These are phyloP conservation scores for Pleurotus citrinopileatus DNA, from an alignment of 768 basidiomycete genomes.

Conservation along the genomic window DNA sequence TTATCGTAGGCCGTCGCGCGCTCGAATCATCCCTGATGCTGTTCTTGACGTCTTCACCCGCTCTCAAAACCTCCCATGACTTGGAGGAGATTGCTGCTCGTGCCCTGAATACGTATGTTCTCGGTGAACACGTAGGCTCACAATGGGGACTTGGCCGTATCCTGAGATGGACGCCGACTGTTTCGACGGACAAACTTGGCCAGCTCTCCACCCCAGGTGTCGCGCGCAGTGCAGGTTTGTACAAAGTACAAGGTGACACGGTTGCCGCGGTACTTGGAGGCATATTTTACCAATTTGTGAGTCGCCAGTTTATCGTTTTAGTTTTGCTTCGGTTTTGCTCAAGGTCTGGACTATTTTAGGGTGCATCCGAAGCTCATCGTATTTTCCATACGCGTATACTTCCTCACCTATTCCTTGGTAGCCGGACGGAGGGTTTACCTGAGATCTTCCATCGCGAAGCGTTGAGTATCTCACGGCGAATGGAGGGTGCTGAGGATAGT, in stretches of 20 bases:
- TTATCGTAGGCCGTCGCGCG: conserved; percentile 82
- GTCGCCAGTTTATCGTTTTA: too few relatives aligned
- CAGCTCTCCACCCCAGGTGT: conserved; percentile 32
- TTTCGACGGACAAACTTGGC: conserved; percentile 32
- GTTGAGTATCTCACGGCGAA: conserved; percentile 35
- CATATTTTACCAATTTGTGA: conserved; percentile 76
- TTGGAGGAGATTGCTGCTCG: conserved; percentile 54
- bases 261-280: conserved; percentile 77
- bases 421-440: conserved; percentile 36
- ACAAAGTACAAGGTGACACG: conserved; percentile 75
- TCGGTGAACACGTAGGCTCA: conserved; percentile 74
- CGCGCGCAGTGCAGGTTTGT: conserved; percentile 59
- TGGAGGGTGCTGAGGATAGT: conserved; percentile 18
- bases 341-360: conserved; percentile 37
- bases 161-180: conserved; percentile 74
- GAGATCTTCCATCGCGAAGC: conserved; percentile 48
- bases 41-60: conserved; percentile 58
- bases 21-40: conserved; percentile 73
- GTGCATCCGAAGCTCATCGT: conserved; percentile 44
- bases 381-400: conserved; percentile 50
- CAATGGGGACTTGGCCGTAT: conserved; percentile 72
- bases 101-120: conserved; percentile 62
- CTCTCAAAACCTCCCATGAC: conserved; percentile 46
- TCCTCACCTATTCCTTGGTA: conserved; percentile 34
- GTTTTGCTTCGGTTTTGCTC: too few relatives aligned